Evolutionary conservation across 2,329 filamentous ascomycete species (phyloP), one percentile per base, ranked within the genome.

Genomic region (Aspergillus sp.): DNA sequence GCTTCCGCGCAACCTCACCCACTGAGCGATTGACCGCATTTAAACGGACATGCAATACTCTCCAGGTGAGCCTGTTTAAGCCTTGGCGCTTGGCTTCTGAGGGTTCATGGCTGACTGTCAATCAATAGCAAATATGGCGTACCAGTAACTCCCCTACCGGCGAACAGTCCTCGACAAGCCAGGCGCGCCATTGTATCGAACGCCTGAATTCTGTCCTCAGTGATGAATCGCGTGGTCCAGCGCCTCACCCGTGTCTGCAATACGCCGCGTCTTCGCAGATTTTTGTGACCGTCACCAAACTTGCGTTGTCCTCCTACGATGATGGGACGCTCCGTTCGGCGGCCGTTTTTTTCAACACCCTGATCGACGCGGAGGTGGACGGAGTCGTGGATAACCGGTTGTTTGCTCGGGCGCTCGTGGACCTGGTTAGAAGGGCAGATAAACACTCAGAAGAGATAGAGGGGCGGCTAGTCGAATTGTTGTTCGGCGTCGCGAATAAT

Each of bases 401-500:
- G 46, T 98, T 98, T 64, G 88, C 93, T 2, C 80, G 83, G 48
- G 91, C 88, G 59, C 69, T 98, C 61, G 93, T 94, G 61, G 88
- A 88, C 57, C 79, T 98, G 49, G 77, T 96, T 43, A 80, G 88
- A 50, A 82, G 84, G 54, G 88, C 91, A 33, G 61, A 63, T 34
- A 63, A 62, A 35, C 83, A 86, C 3, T 82, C 85, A 34, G 77
- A 82, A 45, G 87, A 95, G 48, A 90, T 87, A 7, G 90, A 97
- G 66, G 85, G 85, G 7, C 83, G 89, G 49, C 83, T 97, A 42
- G 87, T 97, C 44, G 91, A 98, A 71, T 73, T 98, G 47, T 79
- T 94, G 40, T 98, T 98, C 71, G 94, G 91, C 52, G 90, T 98
- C 55, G 88, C 93, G 19, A 94, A 93, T 55, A 97, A 97, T 75